Evolutionary conservation across 2,329 filamentous ascomycete species (phyloP), one percentile per base, ranked within the genome.

Genomic region (Colletotrichum phormii): DNA sequence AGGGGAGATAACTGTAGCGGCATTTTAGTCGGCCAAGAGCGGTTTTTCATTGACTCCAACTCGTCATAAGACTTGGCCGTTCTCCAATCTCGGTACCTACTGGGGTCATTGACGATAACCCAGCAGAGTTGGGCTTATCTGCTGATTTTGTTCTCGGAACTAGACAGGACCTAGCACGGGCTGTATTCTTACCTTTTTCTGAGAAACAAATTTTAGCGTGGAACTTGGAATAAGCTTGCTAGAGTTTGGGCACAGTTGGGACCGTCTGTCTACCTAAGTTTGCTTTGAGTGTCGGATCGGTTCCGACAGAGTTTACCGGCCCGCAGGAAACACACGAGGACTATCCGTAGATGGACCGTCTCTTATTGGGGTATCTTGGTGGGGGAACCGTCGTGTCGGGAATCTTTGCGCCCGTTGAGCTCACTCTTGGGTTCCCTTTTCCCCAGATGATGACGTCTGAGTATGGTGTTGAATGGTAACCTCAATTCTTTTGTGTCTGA

Each of bases 251-350:
- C 2, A 6, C 7, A 1, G 2, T 13, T 53, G 15, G n/a, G 11
- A 54, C n/a, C n/a, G 51, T 24, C n/a, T 11, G n/a, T n/a, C n/a
- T n/a, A n/a, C n/a, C n/a, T n/a, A n/a, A n/a, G n/a, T n/a, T 7
- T 49, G 37, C 24, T 51, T 62, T 42, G n/a, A n/a, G 22, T 33
- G 46, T 63, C 60, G 46, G 60, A 29, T 51, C 11, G n/a, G 46
- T 11, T 35, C 60, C 29, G 60, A 55, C 35, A 31, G 4, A 64
- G 33, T 69, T 69, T 64, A 31, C 49, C 35, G 51, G 31, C 22
- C 49, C 58, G 46, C 35, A 15, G 58, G 46, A 42, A 2, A 62
- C 29, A 51, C 42, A 5, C 42, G 33, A 35, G 33, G 33, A 7
- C 7, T n/a, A 29, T 26, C 24, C 24, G 24, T 26, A 26, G 24